These are phyloP conservation scores for Kwoniella sp. DNA, from an alignment of 768 basidiomycete species.

Conservation along the genomic window DNA sequence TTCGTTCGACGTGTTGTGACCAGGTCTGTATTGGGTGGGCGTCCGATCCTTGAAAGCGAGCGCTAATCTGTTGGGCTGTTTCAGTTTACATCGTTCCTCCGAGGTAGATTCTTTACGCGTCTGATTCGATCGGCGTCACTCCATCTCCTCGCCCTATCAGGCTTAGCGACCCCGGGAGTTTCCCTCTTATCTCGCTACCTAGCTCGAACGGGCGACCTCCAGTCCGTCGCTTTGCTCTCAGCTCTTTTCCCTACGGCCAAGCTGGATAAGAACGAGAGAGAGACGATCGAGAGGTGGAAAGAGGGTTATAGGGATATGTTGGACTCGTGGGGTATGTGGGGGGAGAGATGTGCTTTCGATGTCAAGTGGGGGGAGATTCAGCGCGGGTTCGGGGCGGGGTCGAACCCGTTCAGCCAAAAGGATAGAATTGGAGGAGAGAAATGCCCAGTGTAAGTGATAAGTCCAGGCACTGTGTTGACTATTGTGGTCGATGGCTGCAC, in stretches of 20 bases:
- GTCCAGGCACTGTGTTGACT: no score
- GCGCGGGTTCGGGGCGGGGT: slow-evolving; percentile 28
- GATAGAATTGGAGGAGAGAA: slow-evolving; percentile 10
- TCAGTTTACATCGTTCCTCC: slow-evolving; percentile 36
- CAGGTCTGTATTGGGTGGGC: no score
- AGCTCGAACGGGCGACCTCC: slow-evolving; percentile 48
- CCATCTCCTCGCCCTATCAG: slow-evolving; percentile 41
- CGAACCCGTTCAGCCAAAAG: slow-evolving; percentile 3
- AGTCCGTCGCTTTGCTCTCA: slow-evolving; percentile 47
- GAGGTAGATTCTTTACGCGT: slow-evolving; percentile 33
- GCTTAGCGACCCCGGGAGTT: slow-evolving; percentile 40
- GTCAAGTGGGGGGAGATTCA: slow-evolving; percentile 28
- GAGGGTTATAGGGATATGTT: slow-evolving; percentile 51
- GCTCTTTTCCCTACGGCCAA: slow-evolving; percentile 29
- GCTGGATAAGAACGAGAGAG: slow-evolving; percentile 20
- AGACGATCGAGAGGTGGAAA: slow-evolving; percentile 43
- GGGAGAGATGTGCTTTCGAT: slow-evolving; percentile 45
- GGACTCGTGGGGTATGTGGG: slow-evolving; percentile 49
- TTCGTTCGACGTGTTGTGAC: no score
- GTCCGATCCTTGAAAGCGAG: no score
- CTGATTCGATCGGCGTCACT: slow-evolving; percentile 33
- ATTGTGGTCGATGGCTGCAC: no score
- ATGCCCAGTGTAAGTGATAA: slow-evolving; percentile 51
- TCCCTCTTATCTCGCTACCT: slow-evolving; percentile 41
- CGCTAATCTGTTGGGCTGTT: no score